Evolutionary conservation across 768 basidiomycete species (phyloP), one percentile per base, ranked within the genome.

Genomic region (Boletus sp.): DNA sequence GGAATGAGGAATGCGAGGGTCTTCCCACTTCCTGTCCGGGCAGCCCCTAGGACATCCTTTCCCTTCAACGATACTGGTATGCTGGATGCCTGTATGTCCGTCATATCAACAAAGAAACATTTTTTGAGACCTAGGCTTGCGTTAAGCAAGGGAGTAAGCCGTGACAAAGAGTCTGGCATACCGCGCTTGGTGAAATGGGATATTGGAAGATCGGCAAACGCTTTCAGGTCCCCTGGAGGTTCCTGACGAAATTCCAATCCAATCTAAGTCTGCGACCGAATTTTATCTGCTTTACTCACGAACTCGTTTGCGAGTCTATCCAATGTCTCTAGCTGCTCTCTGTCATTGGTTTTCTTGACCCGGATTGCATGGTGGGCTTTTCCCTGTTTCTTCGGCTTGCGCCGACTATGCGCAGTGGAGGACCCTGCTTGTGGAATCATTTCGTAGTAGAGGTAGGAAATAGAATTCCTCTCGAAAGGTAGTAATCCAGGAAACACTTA

Each of bases 101-200:
- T 97, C 82, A 93, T 93, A 21, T 88, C 78, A 40, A 86, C 78
- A 63, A 94, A 97, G 65, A 84, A 93, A 0, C 86, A 83, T 56
- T 90, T 89, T 74, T 90, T 92, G 34, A 98, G 76, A 15, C 94
- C 94, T 92, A 52, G 1, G 13, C 21, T 17, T 47, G 50, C 19
- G 59, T 47, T 27, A 37, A 53, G 47, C 4, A 5, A 34, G 11
- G 44, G 66, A 50, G n/a, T 23, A 23, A 40, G 17, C 23, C 5
- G 4, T 15, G 21, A 50, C 33, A 30, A 25, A 25, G 7, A 27
- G 38, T 14, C 11, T 48, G 8, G 30, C 59, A 52, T 55, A 83
- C 90, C 92, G 72, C 82, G 81, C 64, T 89, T 87, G 2, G 93
- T 93, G 15, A 75, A 69, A 13, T 83, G 78, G 0, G 90, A 93